These are phyloP conservation scores for Colletotrichum somersetense DNA, from an alignment of 2,329 filamentous ascomycete species.

Conservation along the genomic window DNA sequence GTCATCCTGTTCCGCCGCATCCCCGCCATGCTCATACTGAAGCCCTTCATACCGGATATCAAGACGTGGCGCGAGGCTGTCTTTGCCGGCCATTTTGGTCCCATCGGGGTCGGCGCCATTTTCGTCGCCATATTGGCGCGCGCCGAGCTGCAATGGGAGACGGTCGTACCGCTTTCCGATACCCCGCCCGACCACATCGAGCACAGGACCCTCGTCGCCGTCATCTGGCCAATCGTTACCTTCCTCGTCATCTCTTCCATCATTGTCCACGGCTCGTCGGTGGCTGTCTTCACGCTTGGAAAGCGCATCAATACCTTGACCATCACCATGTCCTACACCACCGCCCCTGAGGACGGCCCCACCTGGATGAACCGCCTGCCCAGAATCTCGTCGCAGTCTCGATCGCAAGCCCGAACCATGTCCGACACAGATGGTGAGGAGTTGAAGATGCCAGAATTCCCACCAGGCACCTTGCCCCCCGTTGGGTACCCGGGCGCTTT, in stretches of 20 bases:
- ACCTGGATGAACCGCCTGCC: constrained; percentile 96
- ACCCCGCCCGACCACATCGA: constrained; percentile 67
- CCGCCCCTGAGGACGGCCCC: constrained; percentile 87
- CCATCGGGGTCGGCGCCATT: constrained; percentile 96
- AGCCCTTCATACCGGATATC: constrained; percentile 94
- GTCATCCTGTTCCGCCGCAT: constrained; percentile 97
- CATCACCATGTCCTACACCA: constrained; percentile 95
- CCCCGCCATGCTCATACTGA: constrained; percentile 91
- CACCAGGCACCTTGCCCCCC: constrained; percentile 79
- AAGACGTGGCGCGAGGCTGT: constrained; percentile 98
- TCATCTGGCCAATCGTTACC: constrained; percentile 96
- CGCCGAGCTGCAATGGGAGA: constrained; percentile 85
- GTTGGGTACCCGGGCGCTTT: constrained; percentile 81
- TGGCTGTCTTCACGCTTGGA: constrained; percentile 96
- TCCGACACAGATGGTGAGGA: constrained; percentile 81
- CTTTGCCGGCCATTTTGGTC: constrained; percentile 97
- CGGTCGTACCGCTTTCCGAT: constrained; percentile 78
- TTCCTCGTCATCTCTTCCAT: constrained; percentile 97
- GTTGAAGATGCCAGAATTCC: constrained; percentile 69
- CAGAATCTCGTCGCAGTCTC: constrained; percentile 73
- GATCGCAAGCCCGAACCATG: constrained; percentile 87
- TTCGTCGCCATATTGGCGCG: constrained; percentile 94
- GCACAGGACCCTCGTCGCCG: constrained; percentile 78
- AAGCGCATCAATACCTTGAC: constrained; percentile 98
- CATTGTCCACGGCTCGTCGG: constrained; percentile 95